Evolutionary conservation across 192 early-diverging fungal species (phyloP), one percentile per base, ranked within the genome.

Genomic region (Coemansia aciculifera): DNA sequence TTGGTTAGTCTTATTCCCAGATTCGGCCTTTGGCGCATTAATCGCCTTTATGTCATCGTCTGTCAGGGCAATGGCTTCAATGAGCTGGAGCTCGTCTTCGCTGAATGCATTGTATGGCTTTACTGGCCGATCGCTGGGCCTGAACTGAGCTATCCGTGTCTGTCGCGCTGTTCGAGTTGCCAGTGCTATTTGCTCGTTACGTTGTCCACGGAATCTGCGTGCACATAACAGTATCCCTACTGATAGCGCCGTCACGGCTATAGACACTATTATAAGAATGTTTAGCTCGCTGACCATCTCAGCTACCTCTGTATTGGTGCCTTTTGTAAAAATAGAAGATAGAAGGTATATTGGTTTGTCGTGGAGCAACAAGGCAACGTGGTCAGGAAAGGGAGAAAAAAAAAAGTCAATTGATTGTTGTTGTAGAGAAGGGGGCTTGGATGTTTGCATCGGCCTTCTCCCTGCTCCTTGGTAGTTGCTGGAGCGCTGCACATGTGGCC

Each of bases 21-120:
- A 52, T 40, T 31, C 43, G 7, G 19, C 63, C 54, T 71, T 67
- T 38, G 61, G 42, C 19, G 60, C 63, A 11, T 38, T 66, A 9
- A 81, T 61, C 11, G 42, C 12, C 27, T 67, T 67, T 21, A 81
- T 56, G 36, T 75, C 63, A 1, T 40, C 12, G 19, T 64, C 40
- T n/a, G 66, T 66, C 43, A 81, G 48, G 5, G 40, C 64, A 9
- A 72, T 60, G 12, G 59, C 51, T 34, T 75, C 61, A n/a, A 81
- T 59, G 27, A 81, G 64, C 13, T 64, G 62, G 43, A 81, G 78
- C 49, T 81, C 78, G 19, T 73, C 66, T 37, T 72, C 64, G 40
- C 66, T 63, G 13, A 81, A 81, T 15, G 69, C 62, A 17, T 81
- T 81, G 70, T 75, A 81, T 6, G 78, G 70, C 67, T 75, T 81